Conservation (phyloP, 1,284 basidiomycete species). For the Coriolopsis trogii region DNA sequence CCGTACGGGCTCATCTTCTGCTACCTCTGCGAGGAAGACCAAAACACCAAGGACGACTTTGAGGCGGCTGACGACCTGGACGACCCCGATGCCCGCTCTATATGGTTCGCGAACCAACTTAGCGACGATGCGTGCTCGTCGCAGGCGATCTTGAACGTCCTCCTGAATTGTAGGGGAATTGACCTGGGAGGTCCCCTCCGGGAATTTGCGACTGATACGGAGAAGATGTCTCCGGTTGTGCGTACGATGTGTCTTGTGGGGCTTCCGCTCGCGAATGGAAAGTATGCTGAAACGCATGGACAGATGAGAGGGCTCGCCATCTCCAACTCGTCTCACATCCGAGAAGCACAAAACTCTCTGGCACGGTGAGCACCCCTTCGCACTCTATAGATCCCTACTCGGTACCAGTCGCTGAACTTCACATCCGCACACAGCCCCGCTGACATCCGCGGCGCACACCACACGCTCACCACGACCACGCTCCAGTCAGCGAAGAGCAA, state of each 20-base stretch:
- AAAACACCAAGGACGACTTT: constrained; percentile 44
- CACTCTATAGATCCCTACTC: neutral
- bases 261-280: neutral
- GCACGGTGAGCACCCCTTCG: constrained; percentile 45
- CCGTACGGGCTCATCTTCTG: constrained; percentile 61
- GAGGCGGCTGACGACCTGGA: constrained; percentile 46
- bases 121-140: constrained; percentile 66
- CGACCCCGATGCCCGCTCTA: constrained; percentile 53
- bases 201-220: constrained; percentile 52
- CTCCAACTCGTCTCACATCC: constrained; percentile 53
- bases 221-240: constrained; percentile 58
- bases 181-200: constrained; percentile 49
- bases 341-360: constrained; percentile 58
- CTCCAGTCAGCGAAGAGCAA: constrained; percentile 39
- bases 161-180: constrained; percentile 55
- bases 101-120: constrained; percentile 72
- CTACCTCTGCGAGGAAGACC: constrained; percentile 56
- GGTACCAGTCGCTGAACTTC: too few relatives aligned
- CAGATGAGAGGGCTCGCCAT: constrained; percentile 67
- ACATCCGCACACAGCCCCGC: constrained; percentile 44
- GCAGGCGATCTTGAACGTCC: constrained; percentile 60
- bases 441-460: constrained; percentile 56
- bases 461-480: constrained; percentile 47
- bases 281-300: neutral
- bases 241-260: constrained; percentile 21